Base-by-base conservation (phyloP, 768 basidiomycete species). In the Collybia mongolica region DNA sequence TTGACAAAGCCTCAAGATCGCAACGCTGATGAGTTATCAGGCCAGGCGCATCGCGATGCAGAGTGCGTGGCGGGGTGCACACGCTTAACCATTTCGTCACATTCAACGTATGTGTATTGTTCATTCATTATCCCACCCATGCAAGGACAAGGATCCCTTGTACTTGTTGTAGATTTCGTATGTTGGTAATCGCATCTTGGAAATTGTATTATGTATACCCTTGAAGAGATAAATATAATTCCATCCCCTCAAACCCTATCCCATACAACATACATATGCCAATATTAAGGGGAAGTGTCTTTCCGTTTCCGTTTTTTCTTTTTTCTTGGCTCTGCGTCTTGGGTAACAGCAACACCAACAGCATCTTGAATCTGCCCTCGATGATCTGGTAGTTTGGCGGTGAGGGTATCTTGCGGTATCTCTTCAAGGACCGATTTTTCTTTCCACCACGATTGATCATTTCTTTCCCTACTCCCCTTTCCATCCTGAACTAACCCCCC, bases 1-100 rank as follows among this genome's bases (percentile, higher is more conserved):
- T 50, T 41, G 17, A 20, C 29, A 15, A 4, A 28, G n/a, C 7
- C 26, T 49, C 28, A 41, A 19, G 14, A 44, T 9, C 49, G 7
- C 52, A 35, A 56, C 44, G 3, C 36, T 46, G 38, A 60, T 20
- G 18, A 53, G 29, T 46, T 49, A 35, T 23, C 52, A 91, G 88
- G 90, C 90, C 4, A 80, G 83, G 55, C 83, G 90, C 40, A 93
- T 93, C 56, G 83, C 90, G 15, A 80, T 93, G 83, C 91, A 93
- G 66, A 93, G 91, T 55, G 91, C 90, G 38, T 93, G 91, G 90
- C 81, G 90, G 64, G 77, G 86, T 59, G 73, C 79, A 37, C 75
- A 83, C 50, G 78, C 74, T 61, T 87, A 61, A 72, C 53, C 49
- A 48, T 44, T 22, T 18, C 36, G 18, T 36, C 17, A 19, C 39